Base-by-base conservation (phyloP, 495 filamentous ascomycete genomes). In the Penicillium subrubescens region DNA sequence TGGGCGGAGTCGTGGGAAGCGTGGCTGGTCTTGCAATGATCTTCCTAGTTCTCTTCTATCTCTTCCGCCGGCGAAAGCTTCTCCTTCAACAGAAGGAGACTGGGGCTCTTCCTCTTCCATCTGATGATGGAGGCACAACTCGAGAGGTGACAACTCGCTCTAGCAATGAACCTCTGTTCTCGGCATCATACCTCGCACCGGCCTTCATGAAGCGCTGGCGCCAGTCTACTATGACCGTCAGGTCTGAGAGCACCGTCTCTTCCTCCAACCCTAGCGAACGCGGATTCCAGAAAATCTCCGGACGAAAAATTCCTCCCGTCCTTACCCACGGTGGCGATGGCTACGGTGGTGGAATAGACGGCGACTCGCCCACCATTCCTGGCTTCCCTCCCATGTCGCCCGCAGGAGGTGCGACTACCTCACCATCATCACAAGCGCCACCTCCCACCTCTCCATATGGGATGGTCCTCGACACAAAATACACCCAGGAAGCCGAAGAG, bases 271-370 rank as follows among this genome's bases (percentile, higher is more conserved):
- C 78, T 5, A 82, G 82, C 60, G 84, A 87, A 55, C 81, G 81
- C 15, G 84, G 84, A 2, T 87, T 87, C 64, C 82, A 87, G 63
- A 85, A 84, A 64, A 78, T 94, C 5, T 89, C 90, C 7, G 91
- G 91, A 37, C 82, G 86, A 58, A 92, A 92, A 67, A 77, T 94
- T n/a, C 82, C 84, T 6, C 87, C 91, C 17, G 90, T 92, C 5
- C 76, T 92, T 37, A 82, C 85, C 41, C 84, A 84, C 37, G 88
- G 90, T 50, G 88, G 89, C 21, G 88, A 92, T 72, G 90, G 89
- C 4, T 92, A 88, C 68, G 84, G 85, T 62, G 89, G 86, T 57
- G 72, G 75, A 8, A 44, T 77, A 3, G 73, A 69, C 46, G 73
- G 64, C 50, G 59, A 73, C 25, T 66, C 73, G 33, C 59, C 64